phyloP scores from a whole-genome alignment of 495 filamentous ascomycete species.

The Penicilliopsis zonata region DNA sequence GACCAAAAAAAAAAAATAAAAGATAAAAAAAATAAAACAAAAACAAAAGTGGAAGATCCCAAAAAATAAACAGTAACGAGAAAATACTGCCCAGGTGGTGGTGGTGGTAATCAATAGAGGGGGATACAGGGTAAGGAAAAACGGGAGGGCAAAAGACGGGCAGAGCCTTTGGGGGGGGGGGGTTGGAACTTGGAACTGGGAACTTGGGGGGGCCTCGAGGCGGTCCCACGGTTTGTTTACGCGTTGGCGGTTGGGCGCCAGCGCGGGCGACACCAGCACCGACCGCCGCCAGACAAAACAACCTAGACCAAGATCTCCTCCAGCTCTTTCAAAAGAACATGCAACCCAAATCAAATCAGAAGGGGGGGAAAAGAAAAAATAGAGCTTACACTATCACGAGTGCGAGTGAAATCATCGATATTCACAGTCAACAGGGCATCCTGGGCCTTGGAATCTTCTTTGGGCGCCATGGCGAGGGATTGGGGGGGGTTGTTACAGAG shows the following conservation, averaged over 20 bases:
- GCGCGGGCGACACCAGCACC: not conserved
- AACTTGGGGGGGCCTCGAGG: not conserved
- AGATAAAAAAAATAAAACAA: not conserved
- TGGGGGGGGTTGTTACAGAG: constrained; percentile 2
- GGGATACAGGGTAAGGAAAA: not conserved
- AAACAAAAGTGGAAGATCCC: not conserved
- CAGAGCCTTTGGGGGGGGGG: not conserved
- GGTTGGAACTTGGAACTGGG: not conserved
- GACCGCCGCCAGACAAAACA: too few species aligned
- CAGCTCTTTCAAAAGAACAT: not conserved
- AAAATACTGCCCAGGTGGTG: too few species aligned
- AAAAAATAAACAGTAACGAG: not conserved
- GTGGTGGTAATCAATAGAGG: too few species aligned
- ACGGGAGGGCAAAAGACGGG: not conserved
- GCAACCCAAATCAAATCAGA: not conserved
- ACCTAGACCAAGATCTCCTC: too few species aligned
- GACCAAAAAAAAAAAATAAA: not conserved
- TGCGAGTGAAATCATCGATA: constrained; percentile 48
- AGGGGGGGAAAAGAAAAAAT: constrained; percentile 5
- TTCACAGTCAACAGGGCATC: constrained; percentile 35
- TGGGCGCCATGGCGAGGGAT: constrained; percentile 20
- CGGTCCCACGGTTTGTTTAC: constrained; percentile 1
- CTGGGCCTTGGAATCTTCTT: constrained; percentile 15
- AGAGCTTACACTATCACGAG: constrained; percentile 51
- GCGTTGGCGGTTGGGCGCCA: not conserved